phyloP scores from a whole-genome alignment of 139 green algal genomes.

The Chlorella sp. region DNA sequence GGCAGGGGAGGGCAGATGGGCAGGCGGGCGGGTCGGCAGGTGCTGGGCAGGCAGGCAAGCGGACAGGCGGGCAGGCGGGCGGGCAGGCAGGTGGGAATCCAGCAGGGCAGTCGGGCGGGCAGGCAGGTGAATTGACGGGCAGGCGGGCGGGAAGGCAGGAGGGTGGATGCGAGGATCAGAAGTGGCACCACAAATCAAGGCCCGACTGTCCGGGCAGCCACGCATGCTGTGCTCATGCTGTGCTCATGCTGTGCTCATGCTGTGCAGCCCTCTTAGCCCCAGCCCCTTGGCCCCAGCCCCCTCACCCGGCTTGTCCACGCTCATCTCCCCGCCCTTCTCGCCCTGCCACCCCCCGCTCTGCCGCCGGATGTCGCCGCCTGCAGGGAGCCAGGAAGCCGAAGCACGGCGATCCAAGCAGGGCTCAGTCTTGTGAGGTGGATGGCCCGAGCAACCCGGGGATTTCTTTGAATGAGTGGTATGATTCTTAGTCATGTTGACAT shows the following conservation, averaged over 20 bases:
- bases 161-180: no score
- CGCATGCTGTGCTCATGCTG: background rate
- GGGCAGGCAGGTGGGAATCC: background rate
- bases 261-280: background rate
- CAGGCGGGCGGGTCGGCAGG: background rate
- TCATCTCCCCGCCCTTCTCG: conserved; percentile 78
- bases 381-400: background rate
- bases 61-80: background rate
- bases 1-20: background rate
- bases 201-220: background rate
- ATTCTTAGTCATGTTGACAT: no score
- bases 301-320: conserved; percentile 59
- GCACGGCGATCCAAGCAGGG: no score
- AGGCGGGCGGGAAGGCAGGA: background rate
- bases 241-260: background rate
- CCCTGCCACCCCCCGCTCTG: conserved; percentile 63
- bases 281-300: no score
- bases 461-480: no score
- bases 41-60: background rate
- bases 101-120: background rate
- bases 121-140: background rate
- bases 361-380: conserved; percentile 52
- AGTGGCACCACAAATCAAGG: background rate
- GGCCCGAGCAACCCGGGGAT: no score
- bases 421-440: no score